Evolutionary conservation across 1,284 basidiomycete species (phyloP).

Genomic region (Fomitopsis palustris): DNA sequence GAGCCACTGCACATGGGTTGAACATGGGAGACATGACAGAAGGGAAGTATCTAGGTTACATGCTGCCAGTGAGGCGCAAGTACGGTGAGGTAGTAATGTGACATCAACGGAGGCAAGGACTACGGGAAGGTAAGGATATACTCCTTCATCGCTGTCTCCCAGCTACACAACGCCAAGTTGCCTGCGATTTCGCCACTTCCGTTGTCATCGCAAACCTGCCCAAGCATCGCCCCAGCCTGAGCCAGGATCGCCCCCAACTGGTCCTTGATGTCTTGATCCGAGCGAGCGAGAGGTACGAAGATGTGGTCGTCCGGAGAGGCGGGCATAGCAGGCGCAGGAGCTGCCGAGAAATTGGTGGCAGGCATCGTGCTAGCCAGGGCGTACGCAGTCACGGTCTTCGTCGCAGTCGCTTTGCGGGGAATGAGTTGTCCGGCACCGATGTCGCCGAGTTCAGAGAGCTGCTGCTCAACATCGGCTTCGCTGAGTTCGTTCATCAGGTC

Average conservation of each 20-base stretch:
- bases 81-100: not conserved
- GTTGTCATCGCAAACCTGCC: slow-evolving; percentile 45
- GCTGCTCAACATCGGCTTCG: slow-evolving; percentile 1
- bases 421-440: not conserved
- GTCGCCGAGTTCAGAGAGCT: slow-evolving; percentile 3
- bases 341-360: no score
- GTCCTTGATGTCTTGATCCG: slow-evolving; percentile 22
- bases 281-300: slow-evolving; percentile 17
- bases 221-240: slow-evolving; percentile 31
- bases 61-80: no score
- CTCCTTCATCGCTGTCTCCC: slow-evolving; percentile 57
- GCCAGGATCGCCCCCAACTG: slow-evolving; percentile 28
- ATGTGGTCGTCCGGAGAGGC: slow-evolving; percentile 9
- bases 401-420: not conserved
- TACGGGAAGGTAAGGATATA: slow-evolving; percentile 62
- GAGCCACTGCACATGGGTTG: not conserved
- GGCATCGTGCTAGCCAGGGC: no score
- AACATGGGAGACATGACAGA: not conserved
- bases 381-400: not conserved
- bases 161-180: slow-evolving; percentile 49
- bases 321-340: not conserved
- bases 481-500: slow-evolving; percentile 24
- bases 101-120: not conserved
- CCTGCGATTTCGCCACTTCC: slow-evolving; percentile 29
- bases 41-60: no score